phyloP scores from a whole-genome alignment of 2,329 filamentous ascomycete genomes.

The Hypoxylon sp. region DNA sequence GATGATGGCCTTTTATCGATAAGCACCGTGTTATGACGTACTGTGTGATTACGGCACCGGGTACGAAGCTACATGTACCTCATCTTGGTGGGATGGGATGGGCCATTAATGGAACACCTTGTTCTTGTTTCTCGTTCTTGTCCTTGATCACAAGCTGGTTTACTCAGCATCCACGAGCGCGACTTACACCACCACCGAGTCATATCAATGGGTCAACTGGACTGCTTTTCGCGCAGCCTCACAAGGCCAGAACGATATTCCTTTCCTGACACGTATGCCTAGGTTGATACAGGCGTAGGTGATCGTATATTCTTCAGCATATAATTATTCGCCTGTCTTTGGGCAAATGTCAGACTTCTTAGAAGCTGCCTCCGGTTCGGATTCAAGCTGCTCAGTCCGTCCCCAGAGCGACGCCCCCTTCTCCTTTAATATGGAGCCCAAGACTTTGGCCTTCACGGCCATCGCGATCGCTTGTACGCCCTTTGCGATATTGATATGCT shows the following conservation, averaged over 20 bases:
- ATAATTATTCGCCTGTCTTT: slow-evolving; percentile 23
- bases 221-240: slow-evolving; percentile 39
- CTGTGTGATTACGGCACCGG: slow-evolving; percentile 3
- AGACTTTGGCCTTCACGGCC: slow-evolving; percentile 45
- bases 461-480: slow-evolving; percentile 49
- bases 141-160: slow-evolving; percentile 30
- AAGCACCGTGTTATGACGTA: not conserved
- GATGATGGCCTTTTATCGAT: slow-evolving; percentile 11
- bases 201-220: slow-evolving; percentile 46
- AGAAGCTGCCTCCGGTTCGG: not conserved
- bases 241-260: slow-evolving; percentile 39
- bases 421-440: slow-evolving; percentile 47
- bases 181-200: slow-evolving; percentile 20
- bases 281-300: slow-evolving; percentile 18
- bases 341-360: slow-evolving; percentile 29
- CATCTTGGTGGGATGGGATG: slow-evolving; percentile 16
- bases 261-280: slow-evolving; percentile 38
- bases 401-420: slow-evolving; percentile 25
- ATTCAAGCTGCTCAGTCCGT: slow-evolving; percentile 20
- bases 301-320: slow-evolving; percentile 6
- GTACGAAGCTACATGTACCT: not conserved
- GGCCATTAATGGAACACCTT: slow-evolving; percentile 29
- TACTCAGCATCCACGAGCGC: slow-evolving; percentile 25
- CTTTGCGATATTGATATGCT: slow-evolving; percentile 48
- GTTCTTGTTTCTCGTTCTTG: slow-evolving; percentile 7